phyloP scores from a whole-genome alignment of 2,329 filamentous ascomycete species.

The Pseudocercospora fuligena region DNA sequence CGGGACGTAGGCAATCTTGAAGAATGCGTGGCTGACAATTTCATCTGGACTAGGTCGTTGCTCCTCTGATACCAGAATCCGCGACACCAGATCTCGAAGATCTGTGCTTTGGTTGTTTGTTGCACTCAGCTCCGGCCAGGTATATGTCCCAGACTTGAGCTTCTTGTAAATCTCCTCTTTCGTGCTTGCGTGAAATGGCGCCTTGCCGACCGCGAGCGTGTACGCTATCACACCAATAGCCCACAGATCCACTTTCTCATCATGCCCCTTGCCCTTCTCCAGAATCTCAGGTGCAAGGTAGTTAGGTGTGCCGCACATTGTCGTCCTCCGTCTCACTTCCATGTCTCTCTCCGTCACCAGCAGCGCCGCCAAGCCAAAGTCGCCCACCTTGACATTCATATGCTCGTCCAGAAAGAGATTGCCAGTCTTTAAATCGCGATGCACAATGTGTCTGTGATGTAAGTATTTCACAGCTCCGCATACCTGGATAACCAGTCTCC shows the following conservation, averaged over 20 bases:
- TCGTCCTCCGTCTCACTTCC: conserved; percentile 80
- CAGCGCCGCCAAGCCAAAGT: conserved; percentile 92
- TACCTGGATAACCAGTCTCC: conserved; percentile 59
- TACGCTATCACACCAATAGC: conserved; percentile 98
- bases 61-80: conserved; percentile 76
- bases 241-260: conserved; percentile 98
- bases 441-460: conserved; percentile 93
- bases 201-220: conserved; percentile 94
- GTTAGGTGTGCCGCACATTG: conserved; percentile 94
- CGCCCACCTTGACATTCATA: conserved; percentile 98
- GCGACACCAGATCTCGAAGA: conserved; percentile 77
- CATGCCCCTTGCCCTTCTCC: conserved; percentile 92
- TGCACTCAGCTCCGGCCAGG: conserved; percentile 73
- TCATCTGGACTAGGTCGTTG: conserved; percentile 74
- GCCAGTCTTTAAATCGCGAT: conserved; percentile 96
- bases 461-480: conserved; percentile 98
- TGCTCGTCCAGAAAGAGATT: conserved; percentile 93
- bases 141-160: conserved; percentile 73
- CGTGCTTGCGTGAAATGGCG: conserved; percentile 91
- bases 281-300: conserved; percentile 98
- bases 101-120: conserved; percentile 75
- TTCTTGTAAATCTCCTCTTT: conserved; percentile 81
- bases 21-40: conserved; percentile 81
- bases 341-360: conserved; percentile 90
- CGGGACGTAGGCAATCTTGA: conserved; percentile 76